phyloP scores from a whole-genome alignment of 495 filamentous ascomycete genomes.

The Acidiella bohemica region DNA sequence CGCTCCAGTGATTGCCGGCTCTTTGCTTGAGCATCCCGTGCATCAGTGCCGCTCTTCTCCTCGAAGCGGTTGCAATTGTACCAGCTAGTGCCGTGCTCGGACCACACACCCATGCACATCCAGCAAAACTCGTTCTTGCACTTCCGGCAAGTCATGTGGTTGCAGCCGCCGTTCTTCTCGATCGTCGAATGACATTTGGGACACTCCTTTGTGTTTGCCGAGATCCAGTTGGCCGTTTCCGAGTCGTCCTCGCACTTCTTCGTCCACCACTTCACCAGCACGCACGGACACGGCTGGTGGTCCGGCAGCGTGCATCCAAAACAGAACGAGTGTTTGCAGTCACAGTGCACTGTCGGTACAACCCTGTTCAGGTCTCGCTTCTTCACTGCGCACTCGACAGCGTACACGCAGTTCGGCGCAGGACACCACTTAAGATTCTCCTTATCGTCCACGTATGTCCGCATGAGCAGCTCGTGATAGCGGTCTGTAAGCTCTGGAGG shows the following conservation, averaged over 20 bases:
- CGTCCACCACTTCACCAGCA: constrained; percentile 86
- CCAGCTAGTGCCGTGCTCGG: constrained; percentile 98
- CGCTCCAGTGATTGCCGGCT: constrained; percentile 81
- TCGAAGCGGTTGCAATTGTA: constrained; percentile 98
- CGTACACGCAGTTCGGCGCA: constrained; percentile 86
- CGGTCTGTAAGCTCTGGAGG: constrained; percentile 55
- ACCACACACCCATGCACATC: constrained; percentile 99
- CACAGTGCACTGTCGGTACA: constrained; percentile 78
- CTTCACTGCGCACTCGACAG: constrained; percentile 76
- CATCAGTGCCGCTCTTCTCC: constrained; percentile 84
- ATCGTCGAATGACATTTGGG: constrained; percentile 92
- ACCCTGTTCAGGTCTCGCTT: constrained; percentile 67
- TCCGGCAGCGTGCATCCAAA: constrained; percentile 90
- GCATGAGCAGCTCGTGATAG: constrained; percentile 76
- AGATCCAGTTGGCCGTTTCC: constrained; percentile 98
- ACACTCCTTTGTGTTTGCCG: constrained; percentile 96
- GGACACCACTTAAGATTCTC: constrained; percentile 94
- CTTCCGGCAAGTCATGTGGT: constrained; percentile 98
- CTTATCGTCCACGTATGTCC: constrained; percentile 94
- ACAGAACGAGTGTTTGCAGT: constrained; percentile 76
- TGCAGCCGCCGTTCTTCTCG: constrained; percentile 98
- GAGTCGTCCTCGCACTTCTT: constrained; percentile 98
- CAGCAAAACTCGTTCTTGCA: constrained; percentile 99
- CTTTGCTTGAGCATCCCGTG: constrained; percentile 76
- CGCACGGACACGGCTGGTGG: constrained; percentile 86